Percentiles rank a stretch among this genome's conserved stretches.
Evolutionary conservation across 352 stramenopile species (phyloP).

Genomic region (Elongisporangium undulatum): DNA sequence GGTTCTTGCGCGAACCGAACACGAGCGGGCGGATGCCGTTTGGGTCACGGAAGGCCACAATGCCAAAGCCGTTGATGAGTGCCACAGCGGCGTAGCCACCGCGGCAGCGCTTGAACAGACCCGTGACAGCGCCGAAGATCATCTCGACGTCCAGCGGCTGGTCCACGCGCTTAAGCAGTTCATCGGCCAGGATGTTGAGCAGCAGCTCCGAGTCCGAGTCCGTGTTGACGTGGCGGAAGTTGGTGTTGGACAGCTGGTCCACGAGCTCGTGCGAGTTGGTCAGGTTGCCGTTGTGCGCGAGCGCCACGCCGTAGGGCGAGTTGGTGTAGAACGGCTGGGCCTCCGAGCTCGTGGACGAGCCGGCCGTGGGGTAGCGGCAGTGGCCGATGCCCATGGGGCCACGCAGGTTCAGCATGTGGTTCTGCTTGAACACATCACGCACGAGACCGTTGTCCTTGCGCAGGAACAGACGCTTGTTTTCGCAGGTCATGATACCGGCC

Average conservation of each 20-base stretch:
- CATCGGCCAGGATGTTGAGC: conserved; percentile 98
- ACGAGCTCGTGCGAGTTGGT: conserved; percentile 97
- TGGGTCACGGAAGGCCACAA: conserved; percentile 98
- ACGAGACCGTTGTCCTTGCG: conserved; percentile 99
- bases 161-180: conserved; percentile 85
- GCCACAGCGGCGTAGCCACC: conserved; percentile 97
- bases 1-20: conserved; percentile 85
- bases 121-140: conserved; percentile 89
- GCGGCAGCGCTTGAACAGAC: conserved; percentile 94
- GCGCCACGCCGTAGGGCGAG: conserved; percentile 97
- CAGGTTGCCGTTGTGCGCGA: conserved; percentile 99
- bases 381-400: conserved; percentile 98
- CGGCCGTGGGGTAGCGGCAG: conserved; percentile 97
- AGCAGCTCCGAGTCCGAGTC: conserved; percentile 98
- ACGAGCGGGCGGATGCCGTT: conserved; percentile 97
- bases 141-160: conserved; percentile 61
- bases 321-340: conserved; percentile 99
- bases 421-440: conserved; percentile 98
- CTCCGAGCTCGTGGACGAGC: conserved; percentile 86
- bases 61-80: conserved; percentile 96
- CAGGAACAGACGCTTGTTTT: conserved; percentile 92
- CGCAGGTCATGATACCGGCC: conserved; percentile 95
- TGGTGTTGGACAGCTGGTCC: conserved; percentile 87
- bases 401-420: conserved; percentile 95
- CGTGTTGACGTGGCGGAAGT: conserved; percentile 97